Evolutionary conservation across 108 stramenopile genomes (phyloP).

Genomic region (Asterionellopsis glacialis): DNA sequence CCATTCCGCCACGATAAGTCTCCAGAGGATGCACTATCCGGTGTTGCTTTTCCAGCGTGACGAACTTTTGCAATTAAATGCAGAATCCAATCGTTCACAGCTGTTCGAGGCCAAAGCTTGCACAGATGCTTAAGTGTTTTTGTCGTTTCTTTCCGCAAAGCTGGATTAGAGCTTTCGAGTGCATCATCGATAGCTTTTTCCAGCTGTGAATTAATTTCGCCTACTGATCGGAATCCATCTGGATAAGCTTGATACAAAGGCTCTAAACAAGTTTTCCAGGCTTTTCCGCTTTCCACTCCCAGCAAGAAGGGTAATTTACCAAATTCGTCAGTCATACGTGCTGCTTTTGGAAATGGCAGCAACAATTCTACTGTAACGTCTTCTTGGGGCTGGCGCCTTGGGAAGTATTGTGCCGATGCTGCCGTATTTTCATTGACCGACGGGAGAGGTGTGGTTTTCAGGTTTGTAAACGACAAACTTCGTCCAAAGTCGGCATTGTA

Average conservation of each 20-base stretch:
- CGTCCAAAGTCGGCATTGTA: constrained; percentile 44
- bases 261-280: constrained; percentile 35
- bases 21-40: background rate
- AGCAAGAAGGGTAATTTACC: constrained; percentile 42
- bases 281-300: constrained; percentile 43
- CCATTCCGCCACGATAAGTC: background rate
- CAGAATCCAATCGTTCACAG: background rate
- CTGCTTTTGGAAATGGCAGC: constrained; percentile 30
- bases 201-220: constrained; percentile 11
- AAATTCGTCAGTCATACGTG: constrained; percentile 20
- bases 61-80: constrained; percentile 4
- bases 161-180: background rate
- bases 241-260: constrained; percentile 36
- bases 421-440: constrained; percentile 12
- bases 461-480: constrained; percentile 14
- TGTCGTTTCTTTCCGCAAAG: constrained; percentile 4
- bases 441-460: no score
- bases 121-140: background rate
- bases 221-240: constrained; percentile 4
- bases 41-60: no score
- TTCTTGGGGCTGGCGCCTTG: constrained; percentile 3
- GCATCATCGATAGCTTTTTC: background rate
- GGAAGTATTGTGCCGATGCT: constrained; percentile 3
- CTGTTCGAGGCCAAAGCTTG: background rate
- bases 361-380: constrained; percentile 22